phyloP scores from a whole-genome alignment of 202 grass and related monocot species.

The Alloteropsis angusta region DNA sequence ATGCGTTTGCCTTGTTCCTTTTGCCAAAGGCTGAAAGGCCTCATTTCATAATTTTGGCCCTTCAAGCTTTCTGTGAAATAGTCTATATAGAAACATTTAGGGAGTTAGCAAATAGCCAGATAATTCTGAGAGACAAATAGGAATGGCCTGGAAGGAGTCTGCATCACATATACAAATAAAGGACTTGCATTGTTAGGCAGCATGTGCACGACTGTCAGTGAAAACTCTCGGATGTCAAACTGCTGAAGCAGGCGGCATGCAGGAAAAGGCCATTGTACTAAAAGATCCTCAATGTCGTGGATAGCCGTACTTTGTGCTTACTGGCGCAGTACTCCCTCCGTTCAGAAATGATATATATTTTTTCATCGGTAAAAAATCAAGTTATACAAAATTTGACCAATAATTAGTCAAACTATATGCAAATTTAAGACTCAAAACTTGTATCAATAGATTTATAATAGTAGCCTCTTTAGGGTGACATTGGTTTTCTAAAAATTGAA shows the following conservation, averaged over 20 bases:
- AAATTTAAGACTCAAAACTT: too few species aligned
- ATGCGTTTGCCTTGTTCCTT: background rate
- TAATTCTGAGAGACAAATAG: background rate
- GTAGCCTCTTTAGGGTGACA: too few species aligned
- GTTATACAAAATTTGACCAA: too few species aligned
- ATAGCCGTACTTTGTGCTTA: background rate
- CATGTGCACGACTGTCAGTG: background rate
- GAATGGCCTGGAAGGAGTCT: background rate
- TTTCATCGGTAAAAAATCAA: too few species aligned
- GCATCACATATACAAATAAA: background rate
- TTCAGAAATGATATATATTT: too few species aligned
- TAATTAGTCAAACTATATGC: too few species aligned
- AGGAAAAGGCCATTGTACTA: background rate
- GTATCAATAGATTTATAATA: too few species aligned
- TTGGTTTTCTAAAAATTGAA: too few species aligned
- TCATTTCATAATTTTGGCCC: background rate
- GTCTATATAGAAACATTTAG: background rate
- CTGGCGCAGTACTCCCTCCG: too few species aligned
- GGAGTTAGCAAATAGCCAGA: background rate
- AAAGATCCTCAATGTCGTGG: background rate
- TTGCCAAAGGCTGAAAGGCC: background rate
- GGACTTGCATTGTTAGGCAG: background rate
- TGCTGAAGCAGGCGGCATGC: background rate
- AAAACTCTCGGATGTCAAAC: background rate
- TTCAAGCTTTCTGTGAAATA: background rate